These are phyloP conservation scores for Solanum appendiculatum DNA, from an alignment of 257 asterid genomes.

Conservation along the genomic window DNA sequence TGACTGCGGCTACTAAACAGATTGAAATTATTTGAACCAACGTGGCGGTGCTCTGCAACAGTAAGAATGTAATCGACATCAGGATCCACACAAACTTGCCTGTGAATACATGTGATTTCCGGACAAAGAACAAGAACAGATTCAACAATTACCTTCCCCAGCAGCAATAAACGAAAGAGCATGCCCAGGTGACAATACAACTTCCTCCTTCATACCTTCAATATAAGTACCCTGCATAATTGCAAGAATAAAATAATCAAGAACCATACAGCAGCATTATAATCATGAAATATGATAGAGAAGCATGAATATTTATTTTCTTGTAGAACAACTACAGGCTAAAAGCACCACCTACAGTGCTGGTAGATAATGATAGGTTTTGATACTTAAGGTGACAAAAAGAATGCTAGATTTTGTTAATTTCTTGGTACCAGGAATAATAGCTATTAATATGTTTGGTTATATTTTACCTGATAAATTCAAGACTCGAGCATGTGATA, in stretches of 20 bases:
- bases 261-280: background rate
- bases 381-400: background rate
- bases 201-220: slow-evolving; percentile 98
- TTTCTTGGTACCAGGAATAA: background rate
- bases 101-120: background rate
- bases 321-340: background rate
- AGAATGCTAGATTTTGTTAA: background rate
- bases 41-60: slow-evolving; percentile 96
- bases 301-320: background rate
- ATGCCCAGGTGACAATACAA: slow-evolving; percentile 97
- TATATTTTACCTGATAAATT: background rate
- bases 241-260: slow-evolving; percentile 1
- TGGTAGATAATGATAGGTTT: background rate
- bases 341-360: background rate
- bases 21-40: slow-evolving; percentile 96
- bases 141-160: slow-evolving; percentile 67
- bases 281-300: background rate
- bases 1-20: slow-evolving; percentile 99
- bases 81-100: background rate
- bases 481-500: background rate
- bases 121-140: slow-evolving; percentile 1
- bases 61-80: slow-evolving; percentile 8
- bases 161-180: slow-evolving; percentile 99
- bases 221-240: slow-evolving; percentile 84
- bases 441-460: background rate